phyloP scores from a whole-genome alignment of 2,329 filamentous ascomycete species.

The Emmonsia crescens region DNA sequence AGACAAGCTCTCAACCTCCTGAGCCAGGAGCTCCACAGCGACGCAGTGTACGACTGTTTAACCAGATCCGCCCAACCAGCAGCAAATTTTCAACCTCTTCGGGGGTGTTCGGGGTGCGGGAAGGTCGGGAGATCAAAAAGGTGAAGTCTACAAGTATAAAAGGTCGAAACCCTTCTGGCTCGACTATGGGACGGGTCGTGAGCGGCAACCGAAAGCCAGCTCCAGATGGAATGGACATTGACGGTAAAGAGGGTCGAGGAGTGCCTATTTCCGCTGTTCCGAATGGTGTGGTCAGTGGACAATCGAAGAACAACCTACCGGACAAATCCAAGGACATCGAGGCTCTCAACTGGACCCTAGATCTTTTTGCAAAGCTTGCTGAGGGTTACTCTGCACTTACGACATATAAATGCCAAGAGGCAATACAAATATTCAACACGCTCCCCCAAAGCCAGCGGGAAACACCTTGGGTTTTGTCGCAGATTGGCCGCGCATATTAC shows the following conservation, averaged over 20 bases:
- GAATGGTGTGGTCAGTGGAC: constrained; percentile 15
- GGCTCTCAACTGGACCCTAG: constrained; percentile 63
- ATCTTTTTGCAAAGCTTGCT: constrained; percentile 71
- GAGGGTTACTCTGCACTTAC: constrained; percentile 67
- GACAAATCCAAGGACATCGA: constrained; percentile 62
- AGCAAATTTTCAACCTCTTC: constrained; percentile 52
- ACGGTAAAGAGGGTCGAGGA: constrained; percentile 49
- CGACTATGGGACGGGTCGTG: constrained; percentile 74
- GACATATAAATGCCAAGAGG: constrained; percentile 67
- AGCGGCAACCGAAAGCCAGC: constrained; percentile 81
- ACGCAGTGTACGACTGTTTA: constrained; percentile 63
- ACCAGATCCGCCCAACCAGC: constrained; percentile 54
- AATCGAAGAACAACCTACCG: constrained; percentile 23
- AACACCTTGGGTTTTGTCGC: constrained; percentile 85
- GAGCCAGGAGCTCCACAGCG: constrained; percentile 55
- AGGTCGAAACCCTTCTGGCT: constrained; percentile 53
- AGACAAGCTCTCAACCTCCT: constrained; percentile 43
- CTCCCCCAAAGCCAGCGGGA: constrained; percentile 68
- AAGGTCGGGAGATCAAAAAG: constrained; percentile 70
- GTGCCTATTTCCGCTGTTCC: constrained; percentile 23
- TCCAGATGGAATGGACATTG: constrained; percentile 54
- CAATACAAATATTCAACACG: constrained; percentile 60
- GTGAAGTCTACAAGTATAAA: constrained; percentile 63
- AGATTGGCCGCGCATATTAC: constrained; percentile 82
- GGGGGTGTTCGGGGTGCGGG: constrained; percentile 47